Evolutionary conservation across 345 rosid species (phyloP).

Genomic region (Atalantia buxifolia): DNA sequence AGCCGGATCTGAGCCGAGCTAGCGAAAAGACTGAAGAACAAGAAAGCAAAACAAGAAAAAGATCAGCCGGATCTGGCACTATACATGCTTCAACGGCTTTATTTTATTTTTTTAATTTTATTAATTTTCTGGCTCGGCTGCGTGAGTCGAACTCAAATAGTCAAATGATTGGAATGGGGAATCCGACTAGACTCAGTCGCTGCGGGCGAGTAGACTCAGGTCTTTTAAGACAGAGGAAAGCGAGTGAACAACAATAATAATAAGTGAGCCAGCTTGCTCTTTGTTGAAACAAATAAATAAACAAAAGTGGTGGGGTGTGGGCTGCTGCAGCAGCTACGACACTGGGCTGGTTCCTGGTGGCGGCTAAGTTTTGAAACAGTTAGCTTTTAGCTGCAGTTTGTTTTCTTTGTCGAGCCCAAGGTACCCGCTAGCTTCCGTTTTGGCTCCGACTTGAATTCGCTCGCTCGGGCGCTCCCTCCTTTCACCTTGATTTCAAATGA

Average conservation of each 20-base stretch:
- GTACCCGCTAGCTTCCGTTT: slow-evolving; percentile 3
- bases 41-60: background rate
- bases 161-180: too few species aligned
- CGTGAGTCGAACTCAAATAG: too few species aligned
- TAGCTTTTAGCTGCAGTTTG: background rate
- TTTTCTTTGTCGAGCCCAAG: slow-evolving; percentile 3
- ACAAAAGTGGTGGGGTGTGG: background rate
- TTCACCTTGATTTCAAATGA: background rate
- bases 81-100: slow-evolving; percentile 13
- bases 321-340: background rate
- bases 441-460: background rate
- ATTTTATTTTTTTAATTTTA: background rate
- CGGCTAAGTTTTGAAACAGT: background rate
- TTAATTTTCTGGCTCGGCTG: background rate
- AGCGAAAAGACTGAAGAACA: background rate
- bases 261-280: background rate
- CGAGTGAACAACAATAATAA: too few species aligned
- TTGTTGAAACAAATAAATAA: background rate
- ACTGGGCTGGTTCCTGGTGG: background rate
- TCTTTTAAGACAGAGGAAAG: too few species aligned
- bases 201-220: too few species aligned
- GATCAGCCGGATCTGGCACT: slow-evolving; percentile 24
- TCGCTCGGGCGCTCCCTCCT: background rate
- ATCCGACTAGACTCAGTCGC: too few species aligned
- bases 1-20: slow-evolving; percentile 71